A percentile compares a stretch with the other conserved stretches of the same genome.
Conservation (phyloP, 208 protist species). For the Crithidia brevicula region DNA sequence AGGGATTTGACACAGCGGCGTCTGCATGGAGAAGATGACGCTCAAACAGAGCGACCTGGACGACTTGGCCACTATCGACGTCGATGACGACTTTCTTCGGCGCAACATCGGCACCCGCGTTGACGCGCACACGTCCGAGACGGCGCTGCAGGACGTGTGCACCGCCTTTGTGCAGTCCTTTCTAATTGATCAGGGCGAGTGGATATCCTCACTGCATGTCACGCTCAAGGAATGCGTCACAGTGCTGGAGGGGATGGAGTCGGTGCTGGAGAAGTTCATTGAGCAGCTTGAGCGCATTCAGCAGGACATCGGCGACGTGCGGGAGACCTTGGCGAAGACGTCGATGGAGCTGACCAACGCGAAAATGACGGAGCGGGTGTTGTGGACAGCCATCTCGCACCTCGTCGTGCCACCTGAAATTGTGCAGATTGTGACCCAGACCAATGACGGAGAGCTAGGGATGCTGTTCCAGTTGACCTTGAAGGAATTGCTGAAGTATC, state of each 20-base stretch:
- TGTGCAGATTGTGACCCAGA: slow-evolving; percentile 75
- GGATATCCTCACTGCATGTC: slow-evolving; percentile 58
- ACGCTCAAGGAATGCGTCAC: slow-evolving; percentile 59
- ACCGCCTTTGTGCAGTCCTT: slow-evolving; percentile 76
- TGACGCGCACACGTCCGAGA: slow-evolving; percentile 41
- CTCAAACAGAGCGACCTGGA: slow-evolving; percentile 53
- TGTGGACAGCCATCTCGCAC: slow-evolving; percentile 59
- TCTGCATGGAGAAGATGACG: too few relatives aligned
- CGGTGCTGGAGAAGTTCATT: slow-evolving; percentile 72
- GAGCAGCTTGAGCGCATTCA: slow-evolving; percentile 62
- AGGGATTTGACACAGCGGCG: too few relatives aligned
- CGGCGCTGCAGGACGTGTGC: slow-evolving; percentile 54
- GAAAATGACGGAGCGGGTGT: slow-evolving; percentile 44
- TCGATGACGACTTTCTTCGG: slow-evolving; percentile 61
- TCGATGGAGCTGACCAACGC: slow-evolving; percentile 56
- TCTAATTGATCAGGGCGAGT: slow-evolving; percentile 53
- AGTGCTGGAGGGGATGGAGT: slow-evolving; percentile 71
- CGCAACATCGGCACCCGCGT: slow-evolving; percentile 39
- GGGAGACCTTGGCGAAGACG: slow-evolving; percentile 54
- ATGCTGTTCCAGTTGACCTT: slow-evolving; percentile 67
- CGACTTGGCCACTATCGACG: slow-evolving; percentile 59
- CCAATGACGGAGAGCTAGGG: slow-evolving; percentile 73
- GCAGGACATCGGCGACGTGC: slow-evolving; percentile 79
- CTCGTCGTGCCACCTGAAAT: slow-evolving; percentile 81
- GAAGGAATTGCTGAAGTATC: slow-evolving; percentile 52